Conservation (phyloP, 2,329 filamentous ascomycete genomes). For the Hypoxylon sp. region DNA sequence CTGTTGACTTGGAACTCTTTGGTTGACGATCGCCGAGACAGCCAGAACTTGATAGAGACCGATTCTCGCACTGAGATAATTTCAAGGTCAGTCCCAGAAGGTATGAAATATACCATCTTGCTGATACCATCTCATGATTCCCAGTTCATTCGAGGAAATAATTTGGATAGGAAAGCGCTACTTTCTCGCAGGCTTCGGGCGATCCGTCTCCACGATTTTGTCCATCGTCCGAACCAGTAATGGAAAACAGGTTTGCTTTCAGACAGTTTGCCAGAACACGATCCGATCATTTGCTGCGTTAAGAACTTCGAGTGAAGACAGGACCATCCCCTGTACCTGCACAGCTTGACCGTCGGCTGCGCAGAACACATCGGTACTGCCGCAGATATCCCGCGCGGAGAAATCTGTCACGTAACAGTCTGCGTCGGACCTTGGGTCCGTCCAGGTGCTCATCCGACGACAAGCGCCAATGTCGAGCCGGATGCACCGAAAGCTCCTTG, state of each 20-base stretch:
- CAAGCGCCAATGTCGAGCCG: slow-evolving; percentile 2
- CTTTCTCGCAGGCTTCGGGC: neutral
- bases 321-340: neutral
- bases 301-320: slow-evolving; percentile 13
- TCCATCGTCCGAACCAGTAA: neutral
- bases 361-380: slow-evolving; percentile 7
- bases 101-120: neutral
- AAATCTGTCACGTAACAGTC: slow-evolving; percentile 1
- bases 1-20: too few species aligned
- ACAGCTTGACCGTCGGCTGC: neutral
- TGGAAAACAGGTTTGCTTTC: neutral
- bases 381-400: neutral
- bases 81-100: neutral
- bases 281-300: slow-evolving; percentile 10
- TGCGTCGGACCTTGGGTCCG: neutral
- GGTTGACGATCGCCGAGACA: too few species aligned
- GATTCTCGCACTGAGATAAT: neutral
- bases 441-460: neutral
- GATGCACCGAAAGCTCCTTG: slow-evolving; percentile 12
- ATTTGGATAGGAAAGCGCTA: neutral
- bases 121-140: neutral
- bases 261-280: slow-evolving; percentile 16
- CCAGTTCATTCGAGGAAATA: neutral
- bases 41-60: too few species aligned
- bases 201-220: neutral